Base-by-base conservation (phyloP, 2,329 filamentous ascomycete genomes). In the Phialophora tarda region DNA sequence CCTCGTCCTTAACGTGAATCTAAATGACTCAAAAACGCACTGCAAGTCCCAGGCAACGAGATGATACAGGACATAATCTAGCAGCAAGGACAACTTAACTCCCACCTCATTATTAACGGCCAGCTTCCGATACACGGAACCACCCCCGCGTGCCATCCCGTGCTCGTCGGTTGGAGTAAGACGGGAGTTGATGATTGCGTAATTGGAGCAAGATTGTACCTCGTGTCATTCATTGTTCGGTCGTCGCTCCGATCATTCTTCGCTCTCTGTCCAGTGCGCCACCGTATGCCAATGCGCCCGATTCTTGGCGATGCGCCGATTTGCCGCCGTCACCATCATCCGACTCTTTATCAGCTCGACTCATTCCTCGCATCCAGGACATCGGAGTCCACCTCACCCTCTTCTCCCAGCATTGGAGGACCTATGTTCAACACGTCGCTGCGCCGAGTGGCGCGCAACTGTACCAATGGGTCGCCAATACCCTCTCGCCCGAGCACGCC, bases 391-490 rank as follows among this genome's bases (percentile, higher is more conserved):
- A 51, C 17, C 59, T 47, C 24, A 8, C 8, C n/a, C 23, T 57
- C 53, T 30, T 63, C 21, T 48, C 50, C 38, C 17, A 41, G 51
- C 17, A 38, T 41, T 24, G 59, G 51, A n/a, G 56, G 51, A 65
- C 59, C 63, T 63, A 82, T 82, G 80, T 74, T 82, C 71, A 78
- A 80, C 56, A 80, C 78, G 61, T 82, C 81, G 56, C 70, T 82
- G 73, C 79, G 80, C 74, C 78, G 79, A 72, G 79, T 78, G 67
- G 79, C 77, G 71, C 79, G 80, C 74, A 68, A 64, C n/a, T 73
- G 77, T 65, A 74, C 77, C 47, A 73, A 75, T 63, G 73, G 72
- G 53, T 71, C 78, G 34, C 72, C 78, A 48, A 75, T 74, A 32
- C 70, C 78, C 50, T 63, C 73, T 51, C 72, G 75, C 68, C 75